Percentiles rank a stretch among this genome's conserved stretches.
Evolutionary conservation across 495 filamentous ascomycete species (phyloP).

Genomic region (Podospora pseudopauciseta): DNA sequence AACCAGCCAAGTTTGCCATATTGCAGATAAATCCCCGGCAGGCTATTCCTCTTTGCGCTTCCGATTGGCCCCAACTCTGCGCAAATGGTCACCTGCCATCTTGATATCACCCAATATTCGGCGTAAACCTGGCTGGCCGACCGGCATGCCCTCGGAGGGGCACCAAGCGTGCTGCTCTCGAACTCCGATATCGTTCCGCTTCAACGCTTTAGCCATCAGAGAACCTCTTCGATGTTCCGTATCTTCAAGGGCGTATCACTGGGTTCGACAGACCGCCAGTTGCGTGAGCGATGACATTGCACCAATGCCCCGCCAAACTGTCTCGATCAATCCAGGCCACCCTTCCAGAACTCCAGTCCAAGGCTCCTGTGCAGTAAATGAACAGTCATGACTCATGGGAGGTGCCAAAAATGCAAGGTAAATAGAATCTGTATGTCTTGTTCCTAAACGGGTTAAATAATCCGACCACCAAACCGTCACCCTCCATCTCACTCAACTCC

Average conservation of each 20-base stretch:
- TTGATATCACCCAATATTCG: neutral
- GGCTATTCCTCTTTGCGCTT: neutral
- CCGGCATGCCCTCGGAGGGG: neutral
- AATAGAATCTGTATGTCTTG: neutral
- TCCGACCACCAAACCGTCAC: neutral
- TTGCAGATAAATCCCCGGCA: neutral
- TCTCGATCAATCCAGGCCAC: neutral
- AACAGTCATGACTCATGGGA: neutral
- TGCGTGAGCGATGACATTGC: neutral
- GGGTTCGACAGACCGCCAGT: neutral
- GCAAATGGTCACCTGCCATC: neutral
- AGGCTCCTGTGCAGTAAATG: neutral
- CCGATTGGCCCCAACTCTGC: neutral
- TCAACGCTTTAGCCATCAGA: neutral
- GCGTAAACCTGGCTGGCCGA: neutral
- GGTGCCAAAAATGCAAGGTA: neutral
- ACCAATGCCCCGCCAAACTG: neutral
- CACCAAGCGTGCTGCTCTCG: neutral
- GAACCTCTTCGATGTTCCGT: neutral
- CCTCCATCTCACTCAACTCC: neutral
- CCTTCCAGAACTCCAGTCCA: neutral
- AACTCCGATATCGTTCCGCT: slow-evolving; percentile 4
- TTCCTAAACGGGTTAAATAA: neutral
- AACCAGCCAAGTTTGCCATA: neutral
- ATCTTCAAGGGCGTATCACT: neutral